These are phyloP conservation scores for Myriosclerotinia curreyana DNA, from an alignment of 2,329 filamentous ascomycete genomes.

Conservation along the genomic window DNA sequence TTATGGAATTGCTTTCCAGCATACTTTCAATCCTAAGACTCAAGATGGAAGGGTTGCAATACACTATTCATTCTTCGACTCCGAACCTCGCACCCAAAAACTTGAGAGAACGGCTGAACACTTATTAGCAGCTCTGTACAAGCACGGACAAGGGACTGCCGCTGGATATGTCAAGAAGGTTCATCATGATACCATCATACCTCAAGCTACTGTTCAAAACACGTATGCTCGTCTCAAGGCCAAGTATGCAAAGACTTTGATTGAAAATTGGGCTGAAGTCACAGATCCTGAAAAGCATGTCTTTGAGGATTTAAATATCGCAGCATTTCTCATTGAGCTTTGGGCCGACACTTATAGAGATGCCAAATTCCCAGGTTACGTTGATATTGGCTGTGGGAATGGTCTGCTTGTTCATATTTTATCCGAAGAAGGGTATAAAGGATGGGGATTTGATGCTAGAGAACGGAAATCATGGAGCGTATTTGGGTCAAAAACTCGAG, in stretches of 20 bases:
- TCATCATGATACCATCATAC: conserved; percentile 76
- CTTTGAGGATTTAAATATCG: conserved; percentile 89
- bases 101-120: conserved; percentile 66
- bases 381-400: conserved; percentile 95
- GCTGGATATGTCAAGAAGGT: conserved; percentile 76
- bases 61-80: conserved; percentile 56
- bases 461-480: conserved; percentile 77
- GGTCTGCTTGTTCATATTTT: conserved; percentile 85
- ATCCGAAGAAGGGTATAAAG: conserved; percentile 72
- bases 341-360: conserved; percentile 78
- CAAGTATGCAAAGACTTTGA: conserved; percentile 69
- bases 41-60: conserved; percentile 53
- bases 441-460: conserved; percentile 93
- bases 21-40: conserved; percentile 55
- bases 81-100: conserved; percentile 43
- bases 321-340: conserved; percentile 87
- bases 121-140: conserved; percentile 65
- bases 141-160: conserved; percentile 65
- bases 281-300: conserved; percentile 91
- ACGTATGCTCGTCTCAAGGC: conserved; percentile 78
- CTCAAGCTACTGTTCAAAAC: conserved; percentile 74
- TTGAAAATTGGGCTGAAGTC: conserved; percentile 76
- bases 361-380: conserved; percentile 74
- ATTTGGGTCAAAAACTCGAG: conserved; percentile 54
- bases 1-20: conserved; percentile 69